Conservation (phyloP, 2,329 filamentous ascomycete genomes). For the Exserohilum rostratum region DNA sequence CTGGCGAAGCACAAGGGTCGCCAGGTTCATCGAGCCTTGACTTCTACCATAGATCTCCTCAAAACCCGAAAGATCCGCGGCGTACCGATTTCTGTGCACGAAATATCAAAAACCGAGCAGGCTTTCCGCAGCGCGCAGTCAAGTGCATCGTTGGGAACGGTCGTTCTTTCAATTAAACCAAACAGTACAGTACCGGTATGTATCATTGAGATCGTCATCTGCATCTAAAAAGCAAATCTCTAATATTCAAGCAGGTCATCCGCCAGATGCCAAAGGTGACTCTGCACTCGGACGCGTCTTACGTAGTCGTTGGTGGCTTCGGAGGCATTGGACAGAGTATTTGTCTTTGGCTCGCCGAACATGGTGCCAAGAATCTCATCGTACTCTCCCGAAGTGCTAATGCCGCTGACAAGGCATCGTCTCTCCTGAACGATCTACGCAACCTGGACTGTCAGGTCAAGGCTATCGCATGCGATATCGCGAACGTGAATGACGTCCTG, state of each 20-base stretch:
- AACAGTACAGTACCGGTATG: neutral
- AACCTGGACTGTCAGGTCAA: conserved; percentile 14
- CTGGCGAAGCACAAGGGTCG: neutral
- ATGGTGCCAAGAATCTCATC: conserved; percentile 23
- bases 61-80: neutral
- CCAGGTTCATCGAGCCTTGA: neutral
- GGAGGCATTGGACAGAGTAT: conserved; percentile 27
- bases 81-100: neutral
- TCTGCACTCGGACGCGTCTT: conserved; percentile 9
- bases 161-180: neutral
- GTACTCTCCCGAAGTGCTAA: conserved; percentile 20
- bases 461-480: conserved; percentile 10
- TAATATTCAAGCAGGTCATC: conserved; percentile 34
- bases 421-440: conserved; percentile 8
- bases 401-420: conserved; percentile 4
- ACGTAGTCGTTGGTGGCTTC: conserved; percentile 30
- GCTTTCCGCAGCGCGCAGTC: neutral
- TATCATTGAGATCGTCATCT: neutral
- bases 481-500: conserved; percentile 11
- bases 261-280: conserved; percentile 47
- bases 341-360: conserved; percentile 22
- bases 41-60: neutral
- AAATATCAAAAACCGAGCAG: neutral
- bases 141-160: neutral
- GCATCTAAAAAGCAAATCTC: neutral